Evolutionary conservation across 2,329 filamentous ascomycete genomes (phyloP).

Genomic region (Thermoascus crustaceus): DNA sequence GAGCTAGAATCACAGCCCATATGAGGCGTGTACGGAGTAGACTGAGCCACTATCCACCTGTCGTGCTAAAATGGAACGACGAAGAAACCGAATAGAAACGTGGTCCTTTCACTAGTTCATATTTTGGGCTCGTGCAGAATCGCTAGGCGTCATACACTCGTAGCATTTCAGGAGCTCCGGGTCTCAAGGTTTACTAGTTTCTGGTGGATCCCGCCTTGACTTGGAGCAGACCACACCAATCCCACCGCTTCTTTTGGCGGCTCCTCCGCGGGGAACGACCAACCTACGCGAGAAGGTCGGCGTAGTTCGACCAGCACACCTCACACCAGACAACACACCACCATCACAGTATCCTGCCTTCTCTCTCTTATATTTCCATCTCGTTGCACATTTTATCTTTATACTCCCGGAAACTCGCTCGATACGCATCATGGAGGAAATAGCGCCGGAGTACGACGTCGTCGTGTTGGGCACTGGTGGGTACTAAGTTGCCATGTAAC

Average conservation of each 20-base stretch:
- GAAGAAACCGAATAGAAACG: no score
- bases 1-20: no score
- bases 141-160: background rate
- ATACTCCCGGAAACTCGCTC: slow-evolving; percentile 8
- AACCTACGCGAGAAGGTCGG: slow-evolving; percentile 1
- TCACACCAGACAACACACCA: slow-evolving; percentile 19
- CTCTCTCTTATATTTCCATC: slow-evolving; percentile 13
- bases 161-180: background rate
- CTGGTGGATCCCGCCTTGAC: slow-evolving; percentile 1
- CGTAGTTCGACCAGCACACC: slow-evolving; percentile 16
- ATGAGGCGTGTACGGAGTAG: no score
- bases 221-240: slow-evolving; percentile 2
- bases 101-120: no score
- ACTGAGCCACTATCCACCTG: no score
- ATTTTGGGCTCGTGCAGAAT: no score
- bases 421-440: slow-evolving; percentile 75
- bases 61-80: no score
- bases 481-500: slow-evolving; percentile 32
- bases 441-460: slow-evolving; percentile 97
- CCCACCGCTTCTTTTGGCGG: slow-evolving; percentile 6
- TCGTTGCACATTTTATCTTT: slow-evolving; percentile 10
- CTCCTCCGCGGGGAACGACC: slow-evolving; percentile 4
- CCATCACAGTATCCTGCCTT: slow-evolving; percentile 6
- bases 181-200: slow-evolving; percentile 4
- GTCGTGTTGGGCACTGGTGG: slow-evolving; percentile 95